A percentile compares a stretch with the other conserved stretches of the same genome.
These are phyloP conservation scores for Lepraria neglecta DNA, from an alignment of 495 filamentous ascomycete species.

Conservation along the genomic window DNA sequence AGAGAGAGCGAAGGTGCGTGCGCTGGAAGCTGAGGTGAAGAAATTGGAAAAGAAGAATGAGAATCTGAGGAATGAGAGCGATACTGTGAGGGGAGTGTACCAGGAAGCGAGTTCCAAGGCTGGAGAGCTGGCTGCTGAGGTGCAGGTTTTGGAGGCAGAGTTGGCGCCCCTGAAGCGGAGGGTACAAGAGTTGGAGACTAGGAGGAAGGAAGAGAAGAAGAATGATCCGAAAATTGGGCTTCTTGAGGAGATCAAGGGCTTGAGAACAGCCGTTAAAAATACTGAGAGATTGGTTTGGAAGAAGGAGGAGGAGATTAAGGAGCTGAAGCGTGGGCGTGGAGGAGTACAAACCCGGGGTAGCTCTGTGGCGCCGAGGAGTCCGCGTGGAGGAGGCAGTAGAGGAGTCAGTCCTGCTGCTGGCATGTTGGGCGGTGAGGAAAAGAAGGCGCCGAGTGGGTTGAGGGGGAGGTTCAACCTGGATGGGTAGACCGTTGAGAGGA, in stretches of 20 bases:
- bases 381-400: constrained; percentile 22
- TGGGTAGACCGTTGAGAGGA: neutral
- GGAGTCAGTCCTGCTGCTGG: constrained; percentile 27
- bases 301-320: constrained; percentile 57
- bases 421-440: constrained; percentile 10
- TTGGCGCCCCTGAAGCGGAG: neutral
- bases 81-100: too few species aligned
- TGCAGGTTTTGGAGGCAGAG: neutral
- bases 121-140: constrained; percentile 28
- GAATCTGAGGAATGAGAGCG: constrained; percentile 26
- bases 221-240: constrained; percentile 30
- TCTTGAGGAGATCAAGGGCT: constrained; percentile 40
- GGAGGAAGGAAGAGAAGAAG: constrained; percentile 19
- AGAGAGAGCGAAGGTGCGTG: constrained; percentile 40
- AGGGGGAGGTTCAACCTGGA: constrained; percentile 6
- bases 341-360: constrained; percentile 26
- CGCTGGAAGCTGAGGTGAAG: constrained; percentile 38
- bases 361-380: constrained; percentile 24
- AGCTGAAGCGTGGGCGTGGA: constrained; percentile 43
- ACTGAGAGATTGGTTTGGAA: constrained; percentile 47
- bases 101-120: constrained; percentile 24
- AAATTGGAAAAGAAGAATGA: constrained; percentile 42
- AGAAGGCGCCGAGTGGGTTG: constrained; percentile 10
- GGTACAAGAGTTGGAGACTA: neutral
- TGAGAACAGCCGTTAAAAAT: constrained; percentile 38